A percentile compares a stretch with the other conserved stretches of the same genome.
phyloP scores from a whole-genome alignment of 148 eudicot species.

The Silene conica region DNA sequence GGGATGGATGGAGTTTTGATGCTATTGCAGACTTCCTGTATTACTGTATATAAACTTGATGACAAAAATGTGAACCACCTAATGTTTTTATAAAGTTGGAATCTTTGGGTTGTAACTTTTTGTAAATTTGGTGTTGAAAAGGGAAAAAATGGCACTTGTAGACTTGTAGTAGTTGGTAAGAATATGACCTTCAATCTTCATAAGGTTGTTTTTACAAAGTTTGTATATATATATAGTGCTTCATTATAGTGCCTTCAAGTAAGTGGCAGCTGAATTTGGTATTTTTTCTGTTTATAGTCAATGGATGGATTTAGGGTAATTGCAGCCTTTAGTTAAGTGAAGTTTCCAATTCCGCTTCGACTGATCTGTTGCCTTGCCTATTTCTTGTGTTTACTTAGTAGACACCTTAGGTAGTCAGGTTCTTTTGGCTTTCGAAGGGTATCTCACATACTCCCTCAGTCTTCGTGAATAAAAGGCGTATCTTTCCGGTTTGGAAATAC shows the following conservation, averaged over 20 bases:
- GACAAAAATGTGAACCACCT: neutral
- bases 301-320: neutral
- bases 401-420: neutral
- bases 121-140: constrained; percentile 1
- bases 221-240: neutral
- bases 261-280: constrained; percentile 9
- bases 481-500: neutral
- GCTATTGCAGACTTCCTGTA: constrained; percentile 1
- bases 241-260: neutral
- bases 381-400: constrained; percentile 2
- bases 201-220: neutral
- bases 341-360: neutral
- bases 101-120: constrained; percentile 7
- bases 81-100: neutral
- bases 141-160: neutral
- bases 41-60: constrained; percentile 12
- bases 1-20: neutral
- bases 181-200: neutral
- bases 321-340: neutral
- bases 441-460: neutral
- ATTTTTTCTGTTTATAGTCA: neutral
- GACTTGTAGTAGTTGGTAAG: constrained; percentile 1
- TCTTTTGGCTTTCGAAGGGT: neutral
- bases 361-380: neutral
- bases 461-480: neutral